Conservation (phyloP, 352 stramenopile genomes). For the Phytophthora citrophthora region DNA sequence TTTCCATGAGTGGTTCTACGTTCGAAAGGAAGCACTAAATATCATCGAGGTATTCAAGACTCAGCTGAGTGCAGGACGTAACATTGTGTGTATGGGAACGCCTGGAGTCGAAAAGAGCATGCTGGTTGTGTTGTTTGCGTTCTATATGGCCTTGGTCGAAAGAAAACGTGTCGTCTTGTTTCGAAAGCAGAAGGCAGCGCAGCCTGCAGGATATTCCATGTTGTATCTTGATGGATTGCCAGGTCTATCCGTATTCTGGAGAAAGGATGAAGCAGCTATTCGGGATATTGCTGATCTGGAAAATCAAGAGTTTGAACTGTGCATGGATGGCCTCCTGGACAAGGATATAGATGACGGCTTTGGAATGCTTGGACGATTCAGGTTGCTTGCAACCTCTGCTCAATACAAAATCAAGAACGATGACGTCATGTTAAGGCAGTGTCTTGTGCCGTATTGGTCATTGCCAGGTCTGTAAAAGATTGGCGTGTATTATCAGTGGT, state of each 20-base stretch:
- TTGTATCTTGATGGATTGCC: slow-evolving; percentile 29
- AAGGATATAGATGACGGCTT: too few relatives aligned
- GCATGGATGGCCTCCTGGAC: too few relatives aligned
- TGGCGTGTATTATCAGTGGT: too few relatives aligned
- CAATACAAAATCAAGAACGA: too few relatives aligned
- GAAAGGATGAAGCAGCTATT: not conserved
- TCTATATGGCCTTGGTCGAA: slow-evolving; percentile 34
- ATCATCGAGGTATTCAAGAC: slow-evolving; percentile 22
- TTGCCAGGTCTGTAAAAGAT: not conserved
- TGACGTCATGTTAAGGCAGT: too few relatives aligned
- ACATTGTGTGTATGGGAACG: slow-evolving; percentile 33
- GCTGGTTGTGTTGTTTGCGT: slow-evolving; percentile 39
- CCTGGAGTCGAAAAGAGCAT: slow-evolving; percentile 40
- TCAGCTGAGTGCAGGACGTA: slow-evolving; percentile 14
- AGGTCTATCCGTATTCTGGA: not conserved
- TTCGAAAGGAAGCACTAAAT: too few relatives aligned
- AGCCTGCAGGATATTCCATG: slow-evolving; percentile 23
- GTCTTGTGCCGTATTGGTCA: too few relatives aligned
- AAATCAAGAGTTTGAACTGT: too few relatives aligned
- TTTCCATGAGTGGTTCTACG: too few relatives aligned
- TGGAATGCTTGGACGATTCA: too few relatives aligned
- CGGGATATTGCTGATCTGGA: too few relatives aligned
- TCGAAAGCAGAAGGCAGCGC: slow-evolving; percentile 23
- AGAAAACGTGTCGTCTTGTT: slow-evolving; percentile 42
- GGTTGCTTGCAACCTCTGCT: too few relatives aligned